Percentiles rank a stretch among this genome's conserved stretches.
phyloP scores from a whole-genome alignment of 257 asterid genomes.

The Fraxinus cuspidata region DNA sequence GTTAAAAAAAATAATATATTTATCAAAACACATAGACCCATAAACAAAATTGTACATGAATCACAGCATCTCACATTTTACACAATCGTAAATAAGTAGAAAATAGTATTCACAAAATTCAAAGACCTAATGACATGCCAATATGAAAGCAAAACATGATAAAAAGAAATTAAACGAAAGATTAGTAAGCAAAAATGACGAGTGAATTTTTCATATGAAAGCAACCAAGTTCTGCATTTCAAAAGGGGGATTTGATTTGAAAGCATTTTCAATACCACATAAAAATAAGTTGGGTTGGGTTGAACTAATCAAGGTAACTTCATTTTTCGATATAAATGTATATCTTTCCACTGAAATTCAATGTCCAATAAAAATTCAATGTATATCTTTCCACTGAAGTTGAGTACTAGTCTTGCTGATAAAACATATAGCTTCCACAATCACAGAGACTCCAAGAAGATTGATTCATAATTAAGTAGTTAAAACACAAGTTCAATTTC shows the following conservation, averaged over 20 bases:
- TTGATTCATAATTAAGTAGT: neutral
- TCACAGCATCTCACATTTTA: neutral
- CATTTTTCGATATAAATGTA: neutral
- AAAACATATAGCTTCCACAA: neutral
- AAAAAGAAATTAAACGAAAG: neutral
- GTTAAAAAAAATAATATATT: slow-evolving; percentile 23
- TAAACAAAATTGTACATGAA: neutral
- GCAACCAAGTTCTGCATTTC: neutral
- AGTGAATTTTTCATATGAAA: neutral
- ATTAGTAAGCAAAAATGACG: neutral
- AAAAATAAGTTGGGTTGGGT: neutral
- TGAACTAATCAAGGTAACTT: neutral
- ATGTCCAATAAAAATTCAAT: neutral
- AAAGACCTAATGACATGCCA: neutral
- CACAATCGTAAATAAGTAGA: neutral
- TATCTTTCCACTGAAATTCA: neutral
- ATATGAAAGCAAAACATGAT: neutral
- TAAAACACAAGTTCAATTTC: neutral
- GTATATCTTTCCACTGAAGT: neutral
- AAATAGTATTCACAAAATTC: neutral
- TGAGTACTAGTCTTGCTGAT: neutral
- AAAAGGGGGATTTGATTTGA: neutral
- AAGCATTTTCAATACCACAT: neutral
- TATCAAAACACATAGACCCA: neutral
- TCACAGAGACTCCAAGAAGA: neutral